These are phyloP conservation scores for Agrocybe praecox DNA, from an alignment of 768 basidiomycete species.

Conservation along the genomic window DNA sequence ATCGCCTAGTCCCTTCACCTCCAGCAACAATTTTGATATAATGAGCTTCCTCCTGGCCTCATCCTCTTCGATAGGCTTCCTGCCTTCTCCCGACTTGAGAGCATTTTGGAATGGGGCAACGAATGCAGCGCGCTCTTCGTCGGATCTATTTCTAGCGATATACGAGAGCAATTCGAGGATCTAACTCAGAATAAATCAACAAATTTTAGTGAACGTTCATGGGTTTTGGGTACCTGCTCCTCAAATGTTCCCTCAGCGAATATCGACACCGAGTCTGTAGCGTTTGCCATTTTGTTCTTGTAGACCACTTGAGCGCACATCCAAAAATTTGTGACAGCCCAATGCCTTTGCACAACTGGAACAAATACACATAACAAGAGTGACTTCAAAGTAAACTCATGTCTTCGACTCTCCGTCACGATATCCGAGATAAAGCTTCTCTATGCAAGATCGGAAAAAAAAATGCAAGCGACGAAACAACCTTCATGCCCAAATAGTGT, in stretches of 20 bases:
- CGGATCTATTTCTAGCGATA: constrained; percentile 62
- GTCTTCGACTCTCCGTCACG: neutral
- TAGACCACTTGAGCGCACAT: constrained; percentile 21
- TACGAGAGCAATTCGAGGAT: constrained; percentile 81
- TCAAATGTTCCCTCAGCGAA: constrained; percentile 89
- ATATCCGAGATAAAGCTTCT: neutral
- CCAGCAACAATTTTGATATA: constrained; percentile 59
- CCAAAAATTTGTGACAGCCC: constrained; percentile 32
- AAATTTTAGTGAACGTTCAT: neutral
- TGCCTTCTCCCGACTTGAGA: constrained; percentile 51
- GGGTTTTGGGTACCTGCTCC: constrained; percentile 63
- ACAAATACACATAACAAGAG: constrained; percentile 27
- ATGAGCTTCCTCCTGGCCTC: constrained; percentile 52
- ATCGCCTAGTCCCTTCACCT: constrained; percentile 72
- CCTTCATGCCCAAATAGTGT: too few species aligned
- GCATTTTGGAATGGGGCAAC: constrained; percentile 69
- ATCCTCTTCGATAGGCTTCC: constrained; percentile 57
- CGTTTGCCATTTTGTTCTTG: constrained; percentile 52
- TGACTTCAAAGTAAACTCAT: neutral
- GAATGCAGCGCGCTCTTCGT: constrained; percentile 66
- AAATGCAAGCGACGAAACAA: too few species aligned
- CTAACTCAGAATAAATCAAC: constrained; percentile 37
- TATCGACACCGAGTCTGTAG: constrained; percentile 77
- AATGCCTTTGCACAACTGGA: constrained; percentile 37
- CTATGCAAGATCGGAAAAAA: neutral